Evolutionary conservation across 1,284 basidiomycete species (phyloP).

Genomic region (Papiliotrema flavescens): DNA sequence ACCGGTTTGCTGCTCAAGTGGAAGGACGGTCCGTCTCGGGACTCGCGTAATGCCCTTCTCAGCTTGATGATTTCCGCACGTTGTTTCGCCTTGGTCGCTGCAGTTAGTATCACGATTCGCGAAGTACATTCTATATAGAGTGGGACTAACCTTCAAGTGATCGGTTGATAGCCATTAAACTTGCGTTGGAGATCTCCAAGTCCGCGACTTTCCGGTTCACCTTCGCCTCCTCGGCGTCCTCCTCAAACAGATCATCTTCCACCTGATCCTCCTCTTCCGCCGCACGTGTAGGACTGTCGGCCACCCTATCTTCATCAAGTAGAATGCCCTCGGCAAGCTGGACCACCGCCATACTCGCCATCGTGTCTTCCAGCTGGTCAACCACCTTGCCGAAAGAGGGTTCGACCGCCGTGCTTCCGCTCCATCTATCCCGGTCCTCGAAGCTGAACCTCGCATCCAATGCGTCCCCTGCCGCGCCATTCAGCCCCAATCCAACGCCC

Average conservation of each 20-base stretch:
- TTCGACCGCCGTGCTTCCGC: background rate
- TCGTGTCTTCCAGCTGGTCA: background rate
- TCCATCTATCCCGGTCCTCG: background rate
- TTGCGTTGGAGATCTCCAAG: conserved; percentile 46
- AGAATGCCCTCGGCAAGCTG: no score
- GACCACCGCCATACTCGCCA: background rate
- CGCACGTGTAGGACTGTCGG: background rate
- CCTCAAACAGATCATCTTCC: conserved; percentile 8
- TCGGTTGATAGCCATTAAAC: conserved; percentile 45
- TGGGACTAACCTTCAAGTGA: conserved; percentile 38
- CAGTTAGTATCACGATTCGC: background rate
- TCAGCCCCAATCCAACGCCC: background rate
- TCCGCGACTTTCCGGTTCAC: conserved; percentile 46
- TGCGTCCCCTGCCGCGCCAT: background rate
- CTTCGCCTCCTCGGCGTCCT: conserved; percentile 31
- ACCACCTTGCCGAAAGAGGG: background rate
- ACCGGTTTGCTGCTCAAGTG: background rate
- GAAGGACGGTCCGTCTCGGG: conserved; percentile 9
- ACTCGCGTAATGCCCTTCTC: conserved; percentile 37
- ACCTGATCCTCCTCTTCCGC: background rate
- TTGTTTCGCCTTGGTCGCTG: conserved; percentile 42
- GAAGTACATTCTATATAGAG: background rate
- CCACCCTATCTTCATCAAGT: conserved; percentile 5
- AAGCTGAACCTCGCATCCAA: background rate
- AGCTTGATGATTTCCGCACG: conserved; percentile 40